These are phyloP conservation scores for Plasmodium falciparum DNA, from an alignment of 169 alveolate genomes.

Conservation along the genomic window DNA sequence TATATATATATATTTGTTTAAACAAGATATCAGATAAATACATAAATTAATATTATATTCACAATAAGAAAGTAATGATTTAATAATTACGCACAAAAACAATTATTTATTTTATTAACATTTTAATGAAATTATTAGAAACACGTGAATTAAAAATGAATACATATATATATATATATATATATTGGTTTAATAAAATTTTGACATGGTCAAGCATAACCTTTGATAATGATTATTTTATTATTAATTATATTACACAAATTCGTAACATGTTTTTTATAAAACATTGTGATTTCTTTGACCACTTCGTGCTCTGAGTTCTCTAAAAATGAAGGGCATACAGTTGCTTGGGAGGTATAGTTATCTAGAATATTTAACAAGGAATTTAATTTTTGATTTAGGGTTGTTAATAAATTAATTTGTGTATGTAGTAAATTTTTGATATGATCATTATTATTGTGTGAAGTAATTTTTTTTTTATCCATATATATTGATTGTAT, in stretches of 20 bases:
- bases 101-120: too few relatives aligned
- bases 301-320: conserved; percentile 24
- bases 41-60: too few relatives aligned
- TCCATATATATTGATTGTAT: conserved; percentile 53
- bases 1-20: too few relatives aligned
- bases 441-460: conserved; percentile 20
- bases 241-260: conserved; percentile 29
- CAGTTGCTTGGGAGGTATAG: conserved; percentile 11
- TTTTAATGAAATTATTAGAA: too few relatives aligned
- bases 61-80: too few relatives aligned
- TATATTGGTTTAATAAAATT: too few relatives aligned
- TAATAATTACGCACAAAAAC: too few relatives aligned
- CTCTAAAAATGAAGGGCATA: not conserved
- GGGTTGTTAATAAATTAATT: conserved; percentile 7
- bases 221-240: conserved; percentile 33
- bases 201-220: conserved; percentile 3
- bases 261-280: conserved; percentile 42
- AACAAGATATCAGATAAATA: too few relatives aligned
- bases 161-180: too few relatives aligned
- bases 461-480: conserved; percentile 14
- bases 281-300: conserved; percentile 21
- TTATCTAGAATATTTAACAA: conserved; percentile 35
- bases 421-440: conserved; percentile 23
- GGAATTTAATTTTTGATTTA: conserved; percentile 34
- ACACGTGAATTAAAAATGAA: too few relatives aligned